Percentiles rank a stretch among this genome's conserved stretches.
These are phyloP conservation scores for Medicago truncatula DNA, from an alignment of 306 rosid genomes.

Conservation along the genomic window MtrunA17r5.0-ANR NC_053045.1:27478001-27478500, in stretches of 20 bases:
- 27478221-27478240: constrained; percentile 57
- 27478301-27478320: constrained; percentile 56
- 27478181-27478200: constrained; percentile 62
- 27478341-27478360: constrained; percentile 78
- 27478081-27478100: constrained; percentile 49
- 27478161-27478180: constrained; percentile 66
- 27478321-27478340: constrained; percentile 57
- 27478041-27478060: constrained; percentile 58
- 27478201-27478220: constrained; percentile 51
- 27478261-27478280: constrained; percentile 50
- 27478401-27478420: constrained; percentile 60
- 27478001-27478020: constrained; percentile 62
- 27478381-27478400: constrained; percentile 66
- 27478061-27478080: constrained; percentile 66
- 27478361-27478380: constrained; percentile 69
- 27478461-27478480: neutral
- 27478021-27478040: constrained; percentile 68
- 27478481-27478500: too few relatives aligned
- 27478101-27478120: constrained; percentile 54
- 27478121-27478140: constrained; percentile 77
- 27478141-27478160: constrained; percentile 68
- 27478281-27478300: constrained; percentile 48
- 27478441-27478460: neutral
- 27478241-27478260: constrained; percentile 58
- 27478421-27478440: constrained; percentile 34